Evolutionary conservation across 257 asterid species (phyloP), one percentile per base, ranked within the genome.

Genomic region (Nicotiana sylvestris): DNA sequence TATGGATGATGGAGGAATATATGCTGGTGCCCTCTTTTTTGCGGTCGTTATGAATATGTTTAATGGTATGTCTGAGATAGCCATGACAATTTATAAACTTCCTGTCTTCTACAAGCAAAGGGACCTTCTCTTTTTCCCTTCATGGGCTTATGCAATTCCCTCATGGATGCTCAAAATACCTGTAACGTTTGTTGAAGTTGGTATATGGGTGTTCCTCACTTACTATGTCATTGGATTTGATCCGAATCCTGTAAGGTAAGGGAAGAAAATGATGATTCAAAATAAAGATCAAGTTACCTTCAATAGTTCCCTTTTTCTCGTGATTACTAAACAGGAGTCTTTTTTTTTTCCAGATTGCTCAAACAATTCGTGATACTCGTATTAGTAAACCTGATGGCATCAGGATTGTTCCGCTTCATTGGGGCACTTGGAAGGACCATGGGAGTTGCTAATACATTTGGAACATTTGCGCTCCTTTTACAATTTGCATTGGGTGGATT

Each of bases 41-140:
- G 1, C 82, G 6, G 85, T 87, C 55, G 55, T 87, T 37, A 83
- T 82, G 87, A 58, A 85, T 33, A 86, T 91, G 92, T 91, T 92
- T 85, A 89, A 91, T 12, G 95, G 95, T 32, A 66, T 91, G 79
- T 29, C 93, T 0, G 95, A 90, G 87, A 87, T 90, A 16, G 57
- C 90, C 11, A 83, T 90, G 95, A 91, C 92, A 3, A 90, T 90
- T 77, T 88, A 84, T 66, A 91, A 91, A 84, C 92, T 91, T 57
- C 93, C 93, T 0, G 95, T 91, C 8, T 91, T 90, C 86, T 89
- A 87, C 83, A 91, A 91, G 82, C 95, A 91, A 84, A 81, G 94
- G 87, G 89, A 87, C 66, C 82, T 87, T 88, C 87, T 65, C 79
- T 91, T 91, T 81, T 90, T 86, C 76, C 95, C 93, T 0, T 64